A percentile compares a stretch with the other conserved stretches of the same genome.
Evolutionary conservation across 31 red algal species (phyloP).

Genomic region (Odonthalia washingtoniensis): DNA sequence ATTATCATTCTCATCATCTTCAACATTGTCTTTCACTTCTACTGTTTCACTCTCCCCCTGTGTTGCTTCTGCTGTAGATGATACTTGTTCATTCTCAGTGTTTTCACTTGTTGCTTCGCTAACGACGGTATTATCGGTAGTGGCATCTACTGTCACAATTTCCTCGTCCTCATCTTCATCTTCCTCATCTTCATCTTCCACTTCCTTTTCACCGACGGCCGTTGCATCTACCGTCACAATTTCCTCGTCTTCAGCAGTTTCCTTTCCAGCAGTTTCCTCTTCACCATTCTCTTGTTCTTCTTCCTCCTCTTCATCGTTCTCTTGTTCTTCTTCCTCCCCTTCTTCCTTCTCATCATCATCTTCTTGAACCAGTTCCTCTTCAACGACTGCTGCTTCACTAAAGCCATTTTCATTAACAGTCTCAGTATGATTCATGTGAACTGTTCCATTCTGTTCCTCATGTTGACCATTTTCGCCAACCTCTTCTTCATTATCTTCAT

Average conservation of each 20-base stretch:
- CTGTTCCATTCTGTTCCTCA: not conserved
- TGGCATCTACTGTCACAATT: not conserved
- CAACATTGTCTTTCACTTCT: not conserved
- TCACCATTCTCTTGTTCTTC: not conserved
- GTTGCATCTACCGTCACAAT: conserved; percentile 31
- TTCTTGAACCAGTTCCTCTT: conserved; percentile 29
- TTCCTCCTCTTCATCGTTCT: not conserved
- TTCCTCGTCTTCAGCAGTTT: conserved; percentile 1
- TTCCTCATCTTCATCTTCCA: not conserved
- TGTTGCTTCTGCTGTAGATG: not conserved
- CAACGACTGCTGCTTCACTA: conserved; percentile 46
- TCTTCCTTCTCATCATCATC: not conserved
- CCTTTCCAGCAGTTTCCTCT: not conserved
- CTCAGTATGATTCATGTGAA: not conserved
- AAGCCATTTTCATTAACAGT: not conserved
- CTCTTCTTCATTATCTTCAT: not conserved
- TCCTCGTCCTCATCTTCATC: conserved; percentile 1
- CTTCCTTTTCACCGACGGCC: conserved; percentile 1
- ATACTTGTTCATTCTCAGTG: not conserved
- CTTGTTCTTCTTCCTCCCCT: not conserved
- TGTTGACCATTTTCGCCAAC: not conserved
- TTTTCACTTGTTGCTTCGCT: not conserved
- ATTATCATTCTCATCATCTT: not conserved
- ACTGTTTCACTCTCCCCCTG: not conserved
- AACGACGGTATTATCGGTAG: not conserved